Evolutionary conservation across 1,284 basidiomycete species (phyloP), one percentile per base, ranked within the genome.

Genomic region (Apiotrichum porosum): DNA sequence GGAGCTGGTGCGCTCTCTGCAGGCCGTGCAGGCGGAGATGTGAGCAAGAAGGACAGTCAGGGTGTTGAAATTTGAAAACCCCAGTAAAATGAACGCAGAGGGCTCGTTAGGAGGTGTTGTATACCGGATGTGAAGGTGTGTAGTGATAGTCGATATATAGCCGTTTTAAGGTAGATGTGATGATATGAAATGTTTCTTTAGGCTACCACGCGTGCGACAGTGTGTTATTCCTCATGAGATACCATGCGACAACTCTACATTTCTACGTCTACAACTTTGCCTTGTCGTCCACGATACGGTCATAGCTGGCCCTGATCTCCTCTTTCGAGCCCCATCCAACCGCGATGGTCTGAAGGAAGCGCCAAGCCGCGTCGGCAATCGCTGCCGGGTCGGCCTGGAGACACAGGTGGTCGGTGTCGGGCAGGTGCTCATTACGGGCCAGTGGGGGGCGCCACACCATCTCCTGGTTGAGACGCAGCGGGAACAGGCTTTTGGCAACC

Each of bases 301-400:
- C 23, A 37, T 42, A 39, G 10, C 19, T 23, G 14, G 22, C 15
- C 4, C 9, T 3, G 18, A 44, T 44, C 12, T 44, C 43, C n/a
- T 22, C 26, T 19, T 9, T 17, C 3, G 6, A 4, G 9, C 36
- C 43, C 43, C 45, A 41, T n/a, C 17, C 33, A 6, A n/a, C 37
- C 4, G 40, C 40, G 2, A 62, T 30, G 21, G 54, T 54, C 9
- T 54, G 48, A 13, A 66, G 24, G 41, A 65, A 66, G 3, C 65
- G 38, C 38, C 51, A 47, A 4, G 66, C 38, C n/a, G 55, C 56
- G 26, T 62, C 57, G 9, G 62, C 66, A 9, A 66, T 26, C 14
- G 51, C 54, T 5, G 56, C 58, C 0, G 68, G 68, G 19, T 59
- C 56, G 44, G 68, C 68, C 37, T 70, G 66, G 6, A 63, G 50